Percentiles rank a stretch among this genome's conserved stretches.
These are phyloP conservation scores for Penstemon barbatus DNA, from an alignment of 257 asterid genomes.

Conservation along the genomic window DNA sequence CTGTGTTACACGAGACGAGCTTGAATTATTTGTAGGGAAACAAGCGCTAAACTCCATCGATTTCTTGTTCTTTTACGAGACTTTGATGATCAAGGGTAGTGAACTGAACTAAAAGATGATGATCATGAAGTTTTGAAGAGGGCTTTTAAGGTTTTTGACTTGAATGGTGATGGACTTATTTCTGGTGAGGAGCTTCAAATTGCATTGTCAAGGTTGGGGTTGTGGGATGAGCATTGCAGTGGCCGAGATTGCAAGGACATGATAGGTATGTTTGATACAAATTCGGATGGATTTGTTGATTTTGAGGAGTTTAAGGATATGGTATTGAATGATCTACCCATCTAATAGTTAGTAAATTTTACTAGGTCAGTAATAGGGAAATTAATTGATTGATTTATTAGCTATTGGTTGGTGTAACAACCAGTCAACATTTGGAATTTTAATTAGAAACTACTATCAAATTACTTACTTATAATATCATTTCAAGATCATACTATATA, in stretches of 20 bases:
- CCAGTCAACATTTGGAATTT: too few relatives aligned
- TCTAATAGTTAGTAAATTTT: too few relatives aligned
- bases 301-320: slow-evolving; percentile 64
- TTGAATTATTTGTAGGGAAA: slow-evolving; percentile 47
- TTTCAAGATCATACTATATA: too few relatives aligned
- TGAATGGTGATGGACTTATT: slow-evolving; percentile 61
- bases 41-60: slow-evolving; percentile 42
- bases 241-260: slow-evolving; percentile 43
- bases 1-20: slow-evolving; percentile 50
- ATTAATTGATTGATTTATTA: too few relatives aligned
- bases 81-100: slow-evolving; percentile 1
- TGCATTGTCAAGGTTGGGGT: slow-evolving; percentile 51
- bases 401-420: too few relatives aligned
- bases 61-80: slow-evolving; percentile 59
- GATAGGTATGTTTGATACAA: slow-evolving; percentile 46
- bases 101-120: background rate
- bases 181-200: slow-evolving; percentile 52
- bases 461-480: too few relatives aligned
- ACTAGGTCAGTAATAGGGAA: too few relatives aligned
- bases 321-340: slow-evolving; percentile 37
- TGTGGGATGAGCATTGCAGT: slow-evolving; percentile 31
- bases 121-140: slow-evolving; percentile 33
- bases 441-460: too few relatives aligned
- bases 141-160: slow-evolving; percentile 62
- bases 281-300: slow-evolving; percentile 64